Percentiles rank a stretch among this genome's conserved stretches.
These are phyloP conservation scores for Leucosporidium scottii DNA, from an alignment of 768 basidiomycete genomes.

Conservation along the genomic window DNA sequence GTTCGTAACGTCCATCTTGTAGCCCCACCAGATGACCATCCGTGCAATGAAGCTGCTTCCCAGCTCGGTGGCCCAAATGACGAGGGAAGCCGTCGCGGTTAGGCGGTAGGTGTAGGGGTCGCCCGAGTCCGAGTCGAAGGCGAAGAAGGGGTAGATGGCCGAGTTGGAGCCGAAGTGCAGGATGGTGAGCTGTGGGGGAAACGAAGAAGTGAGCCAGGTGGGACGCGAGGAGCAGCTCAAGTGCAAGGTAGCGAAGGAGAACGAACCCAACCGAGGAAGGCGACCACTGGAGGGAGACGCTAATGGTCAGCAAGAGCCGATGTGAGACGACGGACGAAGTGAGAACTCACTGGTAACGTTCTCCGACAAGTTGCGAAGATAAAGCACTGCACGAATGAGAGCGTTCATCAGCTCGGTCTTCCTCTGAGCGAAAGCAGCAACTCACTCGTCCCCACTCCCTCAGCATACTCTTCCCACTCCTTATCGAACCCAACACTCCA, in stretches of 20 bases:
- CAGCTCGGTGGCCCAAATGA: conserved; percentile 45
- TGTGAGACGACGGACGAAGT: conserved; percentile 2
- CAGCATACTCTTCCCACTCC: conserved; percentile 43
- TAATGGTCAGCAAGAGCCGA: background rate
- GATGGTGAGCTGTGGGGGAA: conserved; percentile 18
- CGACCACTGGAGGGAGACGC: conserved; percentile 17
- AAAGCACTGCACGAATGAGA: conserved; percentile 36
- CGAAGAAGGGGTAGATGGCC: conserved; percentile 47
- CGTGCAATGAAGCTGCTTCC: conserved; percentile 43
- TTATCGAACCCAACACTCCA: conserved; percentile 41
- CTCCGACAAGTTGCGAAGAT: conserved; percentile 45
- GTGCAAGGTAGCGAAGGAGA: background rate
- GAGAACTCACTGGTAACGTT: conserved; percentile 43
- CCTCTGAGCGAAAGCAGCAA: background rate
- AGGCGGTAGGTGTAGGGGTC: conserved; percentile 47
- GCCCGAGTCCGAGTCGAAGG: conserved; percentile 40
- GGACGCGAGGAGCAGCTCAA: background rate
- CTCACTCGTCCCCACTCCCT: conserved; percentile 39
- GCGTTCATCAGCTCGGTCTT: background rate
- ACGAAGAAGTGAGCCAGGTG: background rate
- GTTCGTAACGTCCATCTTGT: conserved; percentile 42
- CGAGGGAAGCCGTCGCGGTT: conserved; percentile 44
- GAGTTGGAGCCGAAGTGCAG: conserved; percentile 46
- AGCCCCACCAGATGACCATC: conserved; percentile 39
- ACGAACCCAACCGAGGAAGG: conserved; percentile 41